Evolutionary conservation across 1,139 yeast species (phyloP), one percentile per base, ranked within the genome.

Genomic region (Hyphopichia pseudoburtonii): DNA sequence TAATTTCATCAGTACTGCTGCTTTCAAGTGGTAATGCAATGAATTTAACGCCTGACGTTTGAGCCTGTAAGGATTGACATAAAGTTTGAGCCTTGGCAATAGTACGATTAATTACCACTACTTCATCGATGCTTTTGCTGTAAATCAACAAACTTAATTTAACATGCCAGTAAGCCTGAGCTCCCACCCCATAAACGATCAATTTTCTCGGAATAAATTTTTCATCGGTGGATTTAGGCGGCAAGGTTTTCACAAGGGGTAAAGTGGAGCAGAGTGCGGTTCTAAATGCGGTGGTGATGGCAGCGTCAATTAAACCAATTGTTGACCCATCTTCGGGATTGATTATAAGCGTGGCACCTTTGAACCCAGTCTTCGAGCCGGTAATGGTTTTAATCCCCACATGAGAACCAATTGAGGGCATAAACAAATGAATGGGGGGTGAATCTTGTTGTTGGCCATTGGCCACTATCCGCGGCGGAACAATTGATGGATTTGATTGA

Each of bases 81-180:
- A 77, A 53, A 3, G 37, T 44, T 23, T 53, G 51, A 0, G 80
- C 78, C 35, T 76, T 76, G 6, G 51, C 60, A 19, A 64, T 45
- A 1, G 75, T 61, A 38, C 85, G 56, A 43, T 77, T 76, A 35
- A 78, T 59, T 9, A 81, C 60, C 28, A 72, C 64, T 14, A 82
- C 76, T 2, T 51, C 51, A 9, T 51, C 44, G 27, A 75, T 56
- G 30, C 52, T 41, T 1, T 46, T 48, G 4, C 67, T 64, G 43
- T 73, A 76, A 32, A 78, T 51, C 6, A 58, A 44, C 28, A 76
- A 50, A 0, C 79, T 64, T 34, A 81, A 54, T 43, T 65, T 64
- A 17, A 72, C 59, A 49, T 82, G 88, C 88, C 88, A 82, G 46
- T 70, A 72, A 0, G 83, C 83, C 52, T 82, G 88, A 19, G 70